phyloP scores from a whole-genome alignment of 306 rosid genomes.

The Mucuna pruriens region DNA sequence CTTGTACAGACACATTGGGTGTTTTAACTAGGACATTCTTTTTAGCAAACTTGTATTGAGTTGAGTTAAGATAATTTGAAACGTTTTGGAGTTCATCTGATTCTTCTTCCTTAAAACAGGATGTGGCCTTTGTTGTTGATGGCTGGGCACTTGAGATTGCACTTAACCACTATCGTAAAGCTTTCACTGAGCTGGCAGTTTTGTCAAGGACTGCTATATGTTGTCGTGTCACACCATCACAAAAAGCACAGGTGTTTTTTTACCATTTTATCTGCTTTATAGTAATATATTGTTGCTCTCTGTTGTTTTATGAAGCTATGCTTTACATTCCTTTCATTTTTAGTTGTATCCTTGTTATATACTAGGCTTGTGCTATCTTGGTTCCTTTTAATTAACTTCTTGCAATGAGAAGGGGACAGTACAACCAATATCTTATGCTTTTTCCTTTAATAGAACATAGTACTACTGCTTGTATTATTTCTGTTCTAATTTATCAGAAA shows the following conservation, averaged over 20 bases:
- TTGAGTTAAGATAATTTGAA: slow-evolving; percentile 25
- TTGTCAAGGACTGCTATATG: slow-evolving; percentile 98
- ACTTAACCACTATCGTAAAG: slow-evolving; percentile 79
- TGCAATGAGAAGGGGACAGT: not conserved
- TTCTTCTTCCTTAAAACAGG: slow-evolving; percentile 50
- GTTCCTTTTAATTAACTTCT: slow-evolving; percentile 24
- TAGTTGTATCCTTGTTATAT: slow-evolving; percentile 24
- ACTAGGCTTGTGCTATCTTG: slow-evolving; percentile 21
- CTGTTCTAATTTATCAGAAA: slow-evolving; percentile 21
- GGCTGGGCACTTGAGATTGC: slow-evolving; percentile 99
- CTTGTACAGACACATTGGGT: slow-evolving; percentile 19
- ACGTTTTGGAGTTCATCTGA: slow-evolving; percentile 24
- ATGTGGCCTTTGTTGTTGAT: slow-evolving; percentile 95
- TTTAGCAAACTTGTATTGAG: not conserved
- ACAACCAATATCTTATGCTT: slow-evolving; percentile 9
- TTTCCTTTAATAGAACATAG: slow-evolving; percentile 16
- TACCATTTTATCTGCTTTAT: slow-evolving; percentile 15
- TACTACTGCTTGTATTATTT: slow-evolving; percentile 32
- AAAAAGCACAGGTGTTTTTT: slow-evolving; percentile 88
- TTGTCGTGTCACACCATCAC: slow-evolving; percentile 98
- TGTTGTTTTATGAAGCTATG: slow-evolving; percentile 31
- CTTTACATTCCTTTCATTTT: slow-evolving; percentile 6
- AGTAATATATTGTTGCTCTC: slow-evolving; percentile 5
- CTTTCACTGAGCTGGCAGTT: slow-evolving; percentile 94
- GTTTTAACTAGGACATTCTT: slow-evolving; percentile 22